A percentile compares a stretch with the other conserved stretches of the same genome.
Evolutionary conservation across 805 yeast species (phyloP).

Genomic region (Komagataella phaffii): DNA sequence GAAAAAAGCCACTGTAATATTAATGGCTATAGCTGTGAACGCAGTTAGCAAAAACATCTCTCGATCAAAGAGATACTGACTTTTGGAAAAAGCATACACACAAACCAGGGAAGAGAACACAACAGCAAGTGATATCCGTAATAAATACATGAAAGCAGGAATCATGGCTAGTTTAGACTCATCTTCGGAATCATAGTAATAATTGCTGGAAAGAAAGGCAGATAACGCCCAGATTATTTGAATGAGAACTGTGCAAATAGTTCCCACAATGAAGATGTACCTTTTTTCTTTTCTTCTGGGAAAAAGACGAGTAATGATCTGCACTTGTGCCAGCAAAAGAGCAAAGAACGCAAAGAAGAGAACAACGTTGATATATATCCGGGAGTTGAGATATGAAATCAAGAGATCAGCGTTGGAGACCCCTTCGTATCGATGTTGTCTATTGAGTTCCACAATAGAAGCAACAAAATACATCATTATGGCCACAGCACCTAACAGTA

Average conservation of each 20-base stretch:
- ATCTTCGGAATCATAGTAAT: constrained; percentile 11
- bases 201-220: constrained; percentile 21
- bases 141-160: constrained; percentile 63
- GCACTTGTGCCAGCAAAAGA: constrained; percentile 57
- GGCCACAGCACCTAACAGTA: constrained; percentile 40
- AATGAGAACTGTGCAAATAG: constrained; percentile 34
- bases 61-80: constrained; percentile 34
- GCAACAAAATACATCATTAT: constrained; percentile 34
- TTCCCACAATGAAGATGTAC: constrained; percentile 45
- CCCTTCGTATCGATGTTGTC: constrained; percentile 31
- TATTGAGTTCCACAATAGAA: constrained; percentile 29
- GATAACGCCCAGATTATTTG: constrained; percentile 64
- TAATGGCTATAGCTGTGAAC: constrained; percentile 39
- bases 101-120: constrained; percentile 53
- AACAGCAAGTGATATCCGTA: constrained; percentile 58
- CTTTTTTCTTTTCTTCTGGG: constrained; percentile 58
- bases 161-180: constrained; percentile 38
- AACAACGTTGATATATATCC: constrained; percentile 32
- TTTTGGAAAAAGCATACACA: constrained; percentile 38
- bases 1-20: constrained; percentile 55
- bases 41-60: constrained; percentile 41
- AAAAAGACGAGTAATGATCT: constrained; percentile 54
- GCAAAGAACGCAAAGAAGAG: constrained; percentile 46
- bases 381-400: constrained; percentile 25
- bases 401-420: constrained; percentile 30